These are phyloP conservation scores for Saturnispora saitoi DNA, from an alignment of 805 yeast species.

Conservation along the genomic window DNA sequence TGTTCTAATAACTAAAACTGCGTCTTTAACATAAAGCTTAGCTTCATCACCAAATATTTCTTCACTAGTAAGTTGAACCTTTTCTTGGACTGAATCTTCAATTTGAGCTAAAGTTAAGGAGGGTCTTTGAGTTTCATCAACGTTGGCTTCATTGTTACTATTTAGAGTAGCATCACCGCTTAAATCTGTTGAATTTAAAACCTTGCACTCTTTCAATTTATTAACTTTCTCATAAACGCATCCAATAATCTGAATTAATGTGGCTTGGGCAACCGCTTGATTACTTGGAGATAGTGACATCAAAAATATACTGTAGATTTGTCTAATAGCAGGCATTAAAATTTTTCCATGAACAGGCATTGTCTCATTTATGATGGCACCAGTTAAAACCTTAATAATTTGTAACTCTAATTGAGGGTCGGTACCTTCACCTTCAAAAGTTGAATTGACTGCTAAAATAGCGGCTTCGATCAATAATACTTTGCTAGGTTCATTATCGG, in stretches of 20 bases:
- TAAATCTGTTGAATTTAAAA: neutral
- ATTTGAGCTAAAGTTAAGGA: conserved; percentile 49
- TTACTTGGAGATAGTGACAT: conserved; percentile 72
- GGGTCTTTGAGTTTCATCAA: conserved; percentile 5
- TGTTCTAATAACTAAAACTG: conserved; percentile 85
- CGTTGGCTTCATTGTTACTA: neutral
- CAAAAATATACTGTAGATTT: conserved; percentile 85
- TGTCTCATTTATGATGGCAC: conserved; percentile 73
- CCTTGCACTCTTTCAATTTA: neutral
- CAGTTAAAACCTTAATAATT: conserved; percentile 83
- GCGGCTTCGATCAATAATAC: conserved; percentile 69
- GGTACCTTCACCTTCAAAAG: conserved; percentile 89
- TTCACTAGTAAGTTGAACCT: conserved; percentile 40
- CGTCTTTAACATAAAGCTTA: conserved; percentile 76
- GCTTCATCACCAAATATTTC: conserved; percentile 43
- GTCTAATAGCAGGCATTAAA: conserved; percentile 82
- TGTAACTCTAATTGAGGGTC: conserved; percentile 86
- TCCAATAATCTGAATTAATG: conserved; percentile 81
- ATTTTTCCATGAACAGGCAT: conserved; percentile 87
- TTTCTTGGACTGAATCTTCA: conserved; percentile 47
- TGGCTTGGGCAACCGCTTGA: conserved; percentile 93
- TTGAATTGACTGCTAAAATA: conserved; percentile 71
- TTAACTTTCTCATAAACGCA: conserved; percentile 69
- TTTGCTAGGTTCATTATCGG: conserved; percentile 26
- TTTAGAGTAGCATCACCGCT: neutral